Evolutionary conservation across 2,329 filamentous ascomycete genomes (phyloP).

Genomic region (Rhynchosporium graminicola): DNA sequence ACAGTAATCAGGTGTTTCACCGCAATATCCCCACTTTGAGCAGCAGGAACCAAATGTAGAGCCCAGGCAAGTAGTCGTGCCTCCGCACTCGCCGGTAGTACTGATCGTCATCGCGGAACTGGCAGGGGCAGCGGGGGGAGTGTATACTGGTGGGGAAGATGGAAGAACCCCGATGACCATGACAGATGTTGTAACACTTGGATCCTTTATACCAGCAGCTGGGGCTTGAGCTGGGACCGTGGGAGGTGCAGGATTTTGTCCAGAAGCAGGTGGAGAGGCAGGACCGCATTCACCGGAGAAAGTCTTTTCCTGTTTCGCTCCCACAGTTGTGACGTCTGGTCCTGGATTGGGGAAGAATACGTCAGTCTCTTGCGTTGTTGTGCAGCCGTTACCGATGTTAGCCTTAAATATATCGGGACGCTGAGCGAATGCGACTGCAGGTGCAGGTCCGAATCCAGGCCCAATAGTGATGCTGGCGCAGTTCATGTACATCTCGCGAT

Average conservation of each 20-base stretch:
- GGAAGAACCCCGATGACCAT: not conserved
- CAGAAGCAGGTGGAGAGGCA: conserved; percentile 19
- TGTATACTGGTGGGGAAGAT: not conserved
- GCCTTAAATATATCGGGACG: conserved; percentile 61
- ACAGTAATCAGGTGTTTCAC: conserved; percentile 13
- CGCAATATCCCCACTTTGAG: conserved; percentile 23
- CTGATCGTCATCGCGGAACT: conserved; percentile 10
- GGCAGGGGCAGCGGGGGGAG: not conserved
- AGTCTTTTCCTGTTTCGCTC: conserved; percentile 18
- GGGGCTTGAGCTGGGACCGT: not conserved
- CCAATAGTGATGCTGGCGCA: conserved; percentile 59
- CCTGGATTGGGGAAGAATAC: conserved; percentile 59
- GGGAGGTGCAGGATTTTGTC: not conserved
- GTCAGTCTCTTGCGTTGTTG: conserved; percentile 49
- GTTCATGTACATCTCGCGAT: conserved; percentile 69
- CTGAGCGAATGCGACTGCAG: conserved; percentile 43
- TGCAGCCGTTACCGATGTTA: conserved; percentile 55
- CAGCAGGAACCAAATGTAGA: conserved; percentile 16
- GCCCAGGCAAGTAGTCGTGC: conserved; percentile 14
- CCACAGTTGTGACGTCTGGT: conserved; percentile 40
- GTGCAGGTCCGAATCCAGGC: conserved; percentile 25
- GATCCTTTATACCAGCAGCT: not conserved
- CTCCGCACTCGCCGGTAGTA: conserved; percentile 1
- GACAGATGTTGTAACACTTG: not conserved
- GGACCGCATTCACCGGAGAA: conserved; percentile 34